Conservation (phyloP, 805 yeast genomes). For the Suhomyces emberorum region DNA sequence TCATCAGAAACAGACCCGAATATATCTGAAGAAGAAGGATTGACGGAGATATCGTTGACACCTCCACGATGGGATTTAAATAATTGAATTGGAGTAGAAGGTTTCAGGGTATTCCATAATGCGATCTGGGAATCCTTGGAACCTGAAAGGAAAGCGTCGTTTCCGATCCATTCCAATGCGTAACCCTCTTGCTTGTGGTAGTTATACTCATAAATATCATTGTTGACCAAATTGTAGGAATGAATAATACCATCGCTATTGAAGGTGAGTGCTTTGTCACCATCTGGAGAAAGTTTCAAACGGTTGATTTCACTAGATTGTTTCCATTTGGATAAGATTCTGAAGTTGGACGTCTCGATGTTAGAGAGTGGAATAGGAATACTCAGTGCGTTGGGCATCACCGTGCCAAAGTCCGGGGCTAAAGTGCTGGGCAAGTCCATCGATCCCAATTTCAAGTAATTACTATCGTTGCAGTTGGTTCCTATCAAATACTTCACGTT, state of each 20-base stretch:
- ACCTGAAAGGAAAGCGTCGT: constrained; percentile 52
- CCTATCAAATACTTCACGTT: constrained; percentile 45
- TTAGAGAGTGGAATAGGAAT: constrained; percentile 19
- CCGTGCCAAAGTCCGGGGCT: constrained; percentile 29
- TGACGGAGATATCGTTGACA: constrained; percentile 69
- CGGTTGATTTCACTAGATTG: constrained; percentile 69
- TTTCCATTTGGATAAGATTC: constrained; percentile 47
- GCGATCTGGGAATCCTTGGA: constrained; percentile 67
- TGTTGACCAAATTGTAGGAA: constrained; percentile 31
- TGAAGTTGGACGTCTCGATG: constrained; percentile 33
- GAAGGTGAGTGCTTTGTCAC: constrained; percentile 51
- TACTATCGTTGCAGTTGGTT: constrained; percentile 43
- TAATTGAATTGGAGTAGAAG: constrained; percentile 44
- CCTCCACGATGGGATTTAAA: constrained; percentile 53
- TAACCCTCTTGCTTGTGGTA: constrained; percentile 66
- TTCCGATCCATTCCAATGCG: constrained; percentile 65
- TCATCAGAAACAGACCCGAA: constrained; percentile 77
- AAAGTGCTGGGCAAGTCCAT: constrained; percentile 51
- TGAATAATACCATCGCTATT: constrained; percentile 51
- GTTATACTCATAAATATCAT: constrained; percentile 29
- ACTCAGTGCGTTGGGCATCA: constrained; percentile 21
- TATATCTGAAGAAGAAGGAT: constrained; percentile 30
- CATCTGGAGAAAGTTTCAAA: constrained; percentile 51
- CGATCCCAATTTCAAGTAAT: constrained; percentile 44
- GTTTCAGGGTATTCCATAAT: constrained; percentile 58